A percentile compares a stretch with the other conserved stretches of the same genome.
These are phyloP conservation scores for Sugiyamaella paludigena DNA, from an alignment of 1,139 yeast species.

Conservation along the genomic window DNA sequence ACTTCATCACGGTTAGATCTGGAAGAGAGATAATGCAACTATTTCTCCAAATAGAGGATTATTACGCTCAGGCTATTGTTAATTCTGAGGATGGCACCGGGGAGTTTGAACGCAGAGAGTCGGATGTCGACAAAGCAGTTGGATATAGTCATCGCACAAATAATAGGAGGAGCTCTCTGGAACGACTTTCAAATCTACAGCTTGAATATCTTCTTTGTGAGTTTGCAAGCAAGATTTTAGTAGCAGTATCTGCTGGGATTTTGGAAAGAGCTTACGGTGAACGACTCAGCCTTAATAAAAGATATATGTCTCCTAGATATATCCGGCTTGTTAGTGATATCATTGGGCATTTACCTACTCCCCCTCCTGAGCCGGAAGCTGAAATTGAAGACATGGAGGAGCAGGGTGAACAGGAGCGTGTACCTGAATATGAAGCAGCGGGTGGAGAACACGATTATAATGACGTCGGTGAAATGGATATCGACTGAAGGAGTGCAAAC, in stretches of 20 bases:
- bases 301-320: slow-evolving; percentile 28
- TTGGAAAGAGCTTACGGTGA: slow-evolving; percentile 19
- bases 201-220: slow-evolving; percentile 24
- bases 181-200: slow-evolving; percentile 5
- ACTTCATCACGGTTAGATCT: slow-evolving; percentile 11
- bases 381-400: not conserved
- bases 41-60: slow-evolving; percentile 25
- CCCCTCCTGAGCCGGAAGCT: slow-evolving; percentile 8
- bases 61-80: slow-evolving; percentile 19
- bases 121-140: slow-evolving; percentile 10
- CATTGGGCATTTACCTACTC: slow-evolving; percentile 15
- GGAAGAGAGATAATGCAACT: slow-evolving; percentile 22
- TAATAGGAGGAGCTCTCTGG: not conserved
- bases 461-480: slow-evolving; percentile 1
- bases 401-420: no score
- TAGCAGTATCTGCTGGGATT: slow-evolving; percentile 27
- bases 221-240: slow-evolving; percentile 25
- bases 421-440: not conserved
- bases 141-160: not conserved
- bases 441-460: not conserved
- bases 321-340: slow-evolving; percentile 15
- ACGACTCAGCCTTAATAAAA: slow-evolving; percentile 24
- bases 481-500: slow-evolving; percentile 3
- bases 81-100: slow-evolving; percentile 17
- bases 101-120: slow-evolving; percentile 8